Evolutionary conservation across 2,329 filamentous ascomycete species (phyloP).

Genomic region (Didymella lethalis): DNA sequence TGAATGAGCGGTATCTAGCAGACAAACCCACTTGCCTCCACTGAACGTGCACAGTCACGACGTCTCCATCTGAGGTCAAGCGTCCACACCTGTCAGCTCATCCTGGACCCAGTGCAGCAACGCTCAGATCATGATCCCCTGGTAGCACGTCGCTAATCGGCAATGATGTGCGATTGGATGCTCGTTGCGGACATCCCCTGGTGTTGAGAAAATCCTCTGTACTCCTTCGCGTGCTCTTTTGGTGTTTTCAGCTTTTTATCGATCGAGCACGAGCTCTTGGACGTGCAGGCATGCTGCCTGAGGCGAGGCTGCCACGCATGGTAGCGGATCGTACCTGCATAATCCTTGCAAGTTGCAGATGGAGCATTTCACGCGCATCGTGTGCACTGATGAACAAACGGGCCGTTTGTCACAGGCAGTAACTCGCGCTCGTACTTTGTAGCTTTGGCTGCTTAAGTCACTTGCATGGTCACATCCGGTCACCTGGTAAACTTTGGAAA

Average conservation of each 20-base stretch:
- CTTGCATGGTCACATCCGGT: background rate
- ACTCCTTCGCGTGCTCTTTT: background rate
- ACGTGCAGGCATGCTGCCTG: conserved; percentile 3
- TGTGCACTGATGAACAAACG: background rate
- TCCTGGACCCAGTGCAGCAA: conserved; percentile 1
- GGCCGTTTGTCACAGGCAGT: background rate
- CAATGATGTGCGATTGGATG: background rate
- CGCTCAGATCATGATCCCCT: conserved; percentile 8
- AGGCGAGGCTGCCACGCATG: background rate
- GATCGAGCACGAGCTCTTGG: background rate
- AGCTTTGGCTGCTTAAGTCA: background rate
- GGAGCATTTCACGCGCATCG: background rate
- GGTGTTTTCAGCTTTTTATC: background rate
- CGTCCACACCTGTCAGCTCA: background rate
- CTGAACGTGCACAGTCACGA: background rate
- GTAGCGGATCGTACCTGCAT: background rate
- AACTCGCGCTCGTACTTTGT: background rate
- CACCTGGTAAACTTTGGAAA: background rate
- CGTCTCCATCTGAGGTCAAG: background rate
- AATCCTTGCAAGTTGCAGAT: background rate
- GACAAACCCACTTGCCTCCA: conserved; percentile 2
- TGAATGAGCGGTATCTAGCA: background rate
- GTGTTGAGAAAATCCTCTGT: background rate
- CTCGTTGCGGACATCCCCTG: background rate
- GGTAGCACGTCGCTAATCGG: conserved; percentile 1